A percentile compares a stretch with the other conserved stretches of the same genome.
These are phyloP conservation scores for Heracleum sosnowskyi DNA, from an alignment of 129 eudicot species.

Conservation along the genomic window DNA sequence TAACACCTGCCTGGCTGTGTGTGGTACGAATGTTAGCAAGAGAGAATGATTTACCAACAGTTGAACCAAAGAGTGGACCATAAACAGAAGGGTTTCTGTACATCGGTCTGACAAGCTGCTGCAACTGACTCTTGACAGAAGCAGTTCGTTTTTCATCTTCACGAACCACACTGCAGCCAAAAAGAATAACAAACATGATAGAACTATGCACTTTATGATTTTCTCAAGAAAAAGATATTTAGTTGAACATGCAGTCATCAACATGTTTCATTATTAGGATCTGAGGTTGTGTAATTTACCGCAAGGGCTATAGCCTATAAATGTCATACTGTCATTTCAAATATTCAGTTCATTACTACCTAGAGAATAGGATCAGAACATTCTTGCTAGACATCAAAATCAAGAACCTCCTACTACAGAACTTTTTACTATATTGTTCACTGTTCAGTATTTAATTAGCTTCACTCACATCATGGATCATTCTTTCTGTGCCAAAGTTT, in stretches of 20 bases:
- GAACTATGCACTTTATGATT: not conserved
- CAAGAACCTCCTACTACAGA: not conserved
- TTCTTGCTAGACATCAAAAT: not conserved
- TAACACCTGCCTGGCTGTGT: slow-evolving; percentile 4
- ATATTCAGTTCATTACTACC: not conserved
- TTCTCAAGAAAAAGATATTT: not conserved
- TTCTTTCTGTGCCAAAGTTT: not conserved
- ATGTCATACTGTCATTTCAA: no score
- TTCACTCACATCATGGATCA: not conserved
- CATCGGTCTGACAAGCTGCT: slow-evolving; percentile 90
- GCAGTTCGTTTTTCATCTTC: slow-evolving; percentile 84
- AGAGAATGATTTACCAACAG: slow-evolving; percentile 53
- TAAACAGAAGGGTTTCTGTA: slow-evolving; percentile 91
- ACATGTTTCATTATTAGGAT: not conserved
- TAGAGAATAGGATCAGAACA: no score
- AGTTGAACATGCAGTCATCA: not conserved
- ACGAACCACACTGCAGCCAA: slow-evolving; percentile 55
- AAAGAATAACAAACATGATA: slow-evolving; percentile 8
- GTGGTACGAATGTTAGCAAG: not conserved
- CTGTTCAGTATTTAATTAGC: not conserved
- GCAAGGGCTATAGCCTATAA: not conserved
- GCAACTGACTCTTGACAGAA: slow-evolving; percentile 86
- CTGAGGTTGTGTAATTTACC: not conserved
- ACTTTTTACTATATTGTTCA: not conserved
- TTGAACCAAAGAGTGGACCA: slow-evolving; percentile 79